Conservation (phyloP, 768 basidiomycete genomes). For the Leccinum subtestaceum region DNA sequence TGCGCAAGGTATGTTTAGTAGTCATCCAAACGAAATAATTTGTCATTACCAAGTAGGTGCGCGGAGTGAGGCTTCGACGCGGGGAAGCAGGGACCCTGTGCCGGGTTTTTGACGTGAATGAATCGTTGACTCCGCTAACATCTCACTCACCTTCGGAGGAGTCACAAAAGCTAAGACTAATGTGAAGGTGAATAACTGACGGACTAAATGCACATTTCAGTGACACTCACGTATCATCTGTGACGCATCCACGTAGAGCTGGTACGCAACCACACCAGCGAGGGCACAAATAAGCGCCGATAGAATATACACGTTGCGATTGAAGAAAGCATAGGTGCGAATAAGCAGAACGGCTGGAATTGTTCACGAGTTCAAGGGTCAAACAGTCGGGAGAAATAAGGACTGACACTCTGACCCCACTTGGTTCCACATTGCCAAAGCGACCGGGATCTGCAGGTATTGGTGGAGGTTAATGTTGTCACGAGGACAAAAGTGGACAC, state of each 20-base stretch:
- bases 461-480: background rate
- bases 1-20: constrained; percentile 22
- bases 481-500: constrained; percentile 4
- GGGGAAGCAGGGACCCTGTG: constrained; percentile 71
- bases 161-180: constrained; percentile 65
- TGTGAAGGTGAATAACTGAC: constrained; percentile 11
- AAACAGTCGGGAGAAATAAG: background rate
- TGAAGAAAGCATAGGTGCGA: constrained; percentile 84
- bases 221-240: constrained; percentile 66
- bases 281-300: constrained; percentile 62
- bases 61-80: constrained; percentile 82
- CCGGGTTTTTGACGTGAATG: constrained; percentile 27
- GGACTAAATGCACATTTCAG: background rate
- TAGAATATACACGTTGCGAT: constrained; percentile 67
- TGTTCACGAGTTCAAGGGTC: constrained; percentile 9
- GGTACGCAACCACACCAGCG: constrained; percentile 74
- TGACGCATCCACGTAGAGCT: constrained; percentile 74
- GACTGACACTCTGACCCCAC: constrained; percentile 71
- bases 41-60: constrained; percentile 65
- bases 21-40: background rate
- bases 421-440: constrained; percentile 85
- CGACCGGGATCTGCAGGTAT: constrained; percentile 63
- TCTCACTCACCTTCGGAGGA: constrained; percentile 52
- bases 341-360: constrained; percentile 69
- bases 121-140: background rate